Conservation (phyloP, 257 asterid species). For the Nicotiana sylvestris region DNA sequence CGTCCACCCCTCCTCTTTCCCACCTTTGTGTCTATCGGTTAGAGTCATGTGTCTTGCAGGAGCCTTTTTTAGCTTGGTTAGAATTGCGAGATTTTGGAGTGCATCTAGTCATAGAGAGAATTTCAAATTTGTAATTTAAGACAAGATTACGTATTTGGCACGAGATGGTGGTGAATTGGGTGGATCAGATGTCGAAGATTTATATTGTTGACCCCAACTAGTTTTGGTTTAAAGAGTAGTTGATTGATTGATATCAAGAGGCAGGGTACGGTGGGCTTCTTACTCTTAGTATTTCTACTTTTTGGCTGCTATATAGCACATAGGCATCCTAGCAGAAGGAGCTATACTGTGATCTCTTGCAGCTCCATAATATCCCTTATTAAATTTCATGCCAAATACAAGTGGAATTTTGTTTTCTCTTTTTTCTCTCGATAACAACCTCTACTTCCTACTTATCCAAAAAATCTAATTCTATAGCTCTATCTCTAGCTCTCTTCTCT, state of each 20-base stretch:
- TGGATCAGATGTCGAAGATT: background rate
- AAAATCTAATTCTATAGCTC: background rate
- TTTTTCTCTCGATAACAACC: background rate
- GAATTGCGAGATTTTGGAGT: background rate
- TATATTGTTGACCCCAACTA: background rate
- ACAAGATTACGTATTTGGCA: background rate
- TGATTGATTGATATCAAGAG: background rate
- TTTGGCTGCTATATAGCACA: background rate
- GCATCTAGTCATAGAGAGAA: background rate
- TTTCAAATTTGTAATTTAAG: background rate
- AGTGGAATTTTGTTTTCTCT: background rate
- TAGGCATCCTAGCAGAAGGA: background rate
- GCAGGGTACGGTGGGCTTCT: background rate
- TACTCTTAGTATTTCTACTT: background rate
- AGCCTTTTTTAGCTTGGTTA: background rate
- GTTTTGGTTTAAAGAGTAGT: background rate
- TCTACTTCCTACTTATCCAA: background rate
- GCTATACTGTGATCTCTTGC: background rate
- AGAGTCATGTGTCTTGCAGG: background rate
- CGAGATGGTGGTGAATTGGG: background rate
- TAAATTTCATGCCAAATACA: background rate
- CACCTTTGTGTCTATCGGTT: background rate
- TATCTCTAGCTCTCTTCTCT: background rate
- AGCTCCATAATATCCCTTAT: background rate
- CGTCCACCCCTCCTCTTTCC: background rate